These are phyloP conservation scores for Mesembryanthemum crystallinum DNA, from an alignment of 148 eudicot species.

Conservation along the genomic window DNA sequence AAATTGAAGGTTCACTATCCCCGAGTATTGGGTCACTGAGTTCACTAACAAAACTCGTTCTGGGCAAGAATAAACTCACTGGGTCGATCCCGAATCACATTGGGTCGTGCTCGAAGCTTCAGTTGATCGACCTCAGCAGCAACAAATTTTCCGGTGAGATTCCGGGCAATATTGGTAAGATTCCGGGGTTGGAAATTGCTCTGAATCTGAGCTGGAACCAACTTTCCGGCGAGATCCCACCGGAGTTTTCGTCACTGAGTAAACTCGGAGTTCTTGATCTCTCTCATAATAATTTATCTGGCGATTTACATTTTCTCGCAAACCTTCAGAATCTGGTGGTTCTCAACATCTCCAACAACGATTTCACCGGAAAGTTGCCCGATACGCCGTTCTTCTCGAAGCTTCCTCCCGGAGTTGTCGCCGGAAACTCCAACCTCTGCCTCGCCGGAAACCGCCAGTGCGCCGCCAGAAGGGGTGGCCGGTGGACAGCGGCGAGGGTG, in stretches of 20 bases:
- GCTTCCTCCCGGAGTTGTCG: conserved; percentile 57
- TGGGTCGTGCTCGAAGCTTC: conserved; percentile 78
- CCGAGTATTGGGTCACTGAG: conserved; percentile 54
- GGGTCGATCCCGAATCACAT: conserved; percentile 67
- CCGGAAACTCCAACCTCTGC: conserved; percentile 58
- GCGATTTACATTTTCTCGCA: conserved; percentile 49
- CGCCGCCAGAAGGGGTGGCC: conserved; percentile 18
- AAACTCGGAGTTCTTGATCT: conserved; percentile 81
- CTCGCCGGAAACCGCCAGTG: conserved; percentile 38
- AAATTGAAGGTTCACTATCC: conserved; percentile 51
- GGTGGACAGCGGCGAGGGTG: conserved; percentile 46
- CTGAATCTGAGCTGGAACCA: conserved; percentile 77
- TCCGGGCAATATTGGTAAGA: conserved; percentile 63
- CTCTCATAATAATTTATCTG: conserved; percentile 68
- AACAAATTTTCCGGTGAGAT: conserved; percentile 64
- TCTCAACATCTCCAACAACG: conserved; percentile 66
- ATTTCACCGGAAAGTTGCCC: conserved; percentile 69
- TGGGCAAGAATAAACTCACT: conserved; percentile 48
- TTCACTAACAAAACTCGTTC: conserved; percentile 74
- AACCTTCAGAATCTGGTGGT: conserved; percentile 70
- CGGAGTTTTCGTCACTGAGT: conserved; percentile 52
- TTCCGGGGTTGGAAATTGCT: conserved; percentile 80
- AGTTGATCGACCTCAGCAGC: conserved; percentile 68
- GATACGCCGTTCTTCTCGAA: conserved; percentile 62
- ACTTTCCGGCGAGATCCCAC: conserved; percentile 72